Conservation (phyloP, 371 early-diverging fungal genomes). For the Mortierella sp. region DNA sequence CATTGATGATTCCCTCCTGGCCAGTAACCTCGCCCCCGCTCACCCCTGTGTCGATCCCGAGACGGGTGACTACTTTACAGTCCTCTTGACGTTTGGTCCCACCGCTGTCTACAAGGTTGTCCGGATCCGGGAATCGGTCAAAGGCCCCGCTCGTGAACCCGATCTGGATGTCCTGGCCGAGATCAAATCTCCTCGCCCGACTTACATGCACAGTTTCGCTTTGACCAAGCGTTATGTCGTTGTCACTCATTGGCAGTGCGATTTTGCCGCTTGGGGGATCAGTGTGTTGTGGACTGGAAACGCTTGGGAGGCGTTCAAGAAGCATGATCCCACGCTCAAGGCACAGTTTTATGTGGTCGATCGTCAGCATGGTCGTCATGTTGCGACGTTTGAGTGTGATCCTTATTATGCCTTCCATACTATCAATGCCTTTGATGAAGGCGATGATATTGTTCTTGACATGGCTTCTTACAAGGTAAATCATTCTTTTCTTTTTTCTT, state of each 20-base stretch:
- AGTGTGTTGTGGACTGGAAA: slow-evolving; percentile 63
- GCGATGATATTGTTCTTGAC: slow-evolving; percentile 50
- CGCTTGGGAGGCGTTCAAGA: slow-evolving; percentile 58
- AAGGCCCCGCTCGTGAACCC: slow-evolving; percentile 49
- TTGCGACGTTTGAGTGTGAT: slow-evolving; percentile 64
- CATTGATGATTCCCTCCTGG: slow-evolving; percentile 60
- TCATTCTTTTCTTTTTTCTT: too few species aligned
- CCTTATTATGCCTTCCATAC: slow-evolving; percentile 70
- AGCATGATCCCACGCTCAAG: slow-evolving; percentile 58
- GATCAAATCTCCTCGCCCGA: slow-evolving; percentile 60
- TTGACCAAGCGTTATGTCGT: slow-evolving; percentile 71
- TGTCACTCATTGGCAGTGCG: slow-evolving; percentile 65
- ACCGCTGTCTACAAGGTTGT: slow-evolving; percentile 55
- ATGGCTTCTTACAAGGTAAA: slow-evolving; percentile 37
- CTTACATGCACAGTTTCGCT: slow-evolving; percentile 75
- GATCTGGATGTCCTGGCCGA: slow-evolving; percentile 61
- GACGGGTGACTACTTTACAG: slow-evolving; percentile 66
- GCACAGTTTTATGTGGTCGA: slow-evolving; percentile 66
- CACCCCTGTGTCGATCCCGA: slow-evolving; percentile 70
- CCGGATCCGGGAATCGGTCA: slow-evolving; percentile 37
- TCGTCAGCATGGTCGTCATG: slow-evolving; percentile 62
- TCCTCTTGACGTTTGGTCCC: slow-evolving; percentile 56
- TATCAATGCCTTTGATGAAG: slow-evolving; percentile 69
- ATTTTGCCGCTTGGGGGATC: slow-evolving; percentile 59
- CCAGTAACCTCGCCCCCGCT: slow-evolving; percentile 67